phyloP scores from a whole-genome alignment of 257 asterid genomes.

The Nyctanthes arbortristis region DNA sequence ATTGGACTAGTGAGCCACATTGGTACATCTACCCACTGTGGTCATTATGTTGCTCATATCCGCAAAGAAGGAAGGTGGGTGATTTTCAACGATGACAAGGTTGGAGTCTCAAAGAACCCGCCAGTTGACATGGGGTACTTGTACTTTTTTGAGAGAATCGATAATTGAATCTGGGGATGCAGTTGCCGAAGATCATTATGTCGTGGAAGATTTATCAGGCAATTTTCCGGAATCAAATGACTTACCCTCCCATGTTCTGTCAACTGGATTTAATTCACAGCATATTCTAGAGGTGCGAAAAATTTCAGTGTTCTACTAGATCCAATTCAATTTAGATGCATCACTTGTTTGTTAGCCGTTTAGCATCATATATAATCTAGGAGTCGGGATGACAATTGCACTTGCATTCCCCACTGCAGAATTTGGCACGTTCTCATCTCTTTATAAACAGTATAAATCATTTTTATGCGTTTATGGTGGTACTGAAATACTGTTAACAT shows the following conservation, averaged over 20 bases:
- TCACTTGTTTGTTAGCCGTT: neutral
- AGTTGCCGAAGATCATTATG: conserved; percentile 15
- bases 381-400: neutral
- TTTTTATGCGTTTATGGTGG: neutral
- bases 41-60: conserved; percentile 95
- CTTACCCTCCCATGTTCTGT: neutral
- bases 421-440: neutral
- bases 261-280: neutral
- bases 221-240: conserved; percentile 7
- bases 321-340: neutral
- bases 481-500: neutral
- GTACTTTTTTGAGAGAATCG: conserved; percentile 85
- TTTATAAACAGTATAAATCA: neutral
- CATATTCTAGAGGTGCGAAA: neutral
- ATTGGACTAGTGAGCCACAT: conserved; percentile 92
- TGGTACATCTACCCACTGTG: conserved; percentile 96
- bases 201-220: conserved; percentile 1
- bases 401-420: neutral
- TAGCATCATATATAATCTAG: neutral
- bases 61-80: conserved; percentile 85
- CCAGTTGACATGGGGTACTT: conserved; percentile 94
- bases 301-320: neutral
- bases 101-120: conserved; percentile 78
- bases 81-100: conserved; percentile 92
- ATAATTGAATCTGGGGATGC: conserved; percentile 31